These are phyloP conservation scores for Clonostachys sp. DNA, from an alignment of 2,329 filamentous ascomycete genomes.

Conservation along the genomic window DNA sequence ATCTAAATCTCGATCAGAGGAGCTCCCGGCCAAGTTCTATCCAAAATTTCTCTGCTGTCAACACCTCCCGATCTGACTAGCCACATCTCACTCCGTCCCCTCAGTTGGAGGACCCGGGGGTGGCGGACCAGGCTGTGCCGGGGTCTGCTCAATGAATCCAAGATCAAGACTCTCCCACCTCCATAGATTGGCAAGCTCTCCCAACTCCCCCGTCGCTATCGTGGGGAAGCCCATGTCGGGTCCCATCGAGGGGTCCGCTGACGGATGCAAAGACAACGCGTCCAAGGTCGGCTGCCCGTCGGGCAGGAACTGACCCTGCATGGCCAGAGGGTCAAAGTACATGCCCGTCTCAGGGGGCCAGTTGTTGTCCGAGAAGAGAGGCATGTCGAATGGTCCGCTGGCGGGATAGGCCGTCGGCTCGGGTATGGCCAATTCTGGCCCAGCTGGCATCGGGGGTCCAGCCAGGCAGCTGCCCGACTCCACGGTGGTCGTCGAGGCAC, in stretches of 20 bases:
- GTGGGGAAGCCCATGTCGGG: neutral
- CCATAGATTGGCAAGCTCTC: neutral
- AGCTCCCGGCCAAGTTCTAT: too few species aligned
- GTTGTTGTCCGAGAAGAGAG: neutral
- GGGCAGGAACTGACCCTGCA: neutral
- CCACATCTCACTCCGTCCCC: too few species aligned
- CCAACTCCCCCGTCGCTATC: neutral
- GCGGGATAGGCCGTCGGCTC: neutral
- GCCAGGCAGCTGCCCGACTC: neutral
- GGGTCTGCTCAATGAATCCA: neutral
- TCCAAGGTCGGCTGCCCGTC: neutral
- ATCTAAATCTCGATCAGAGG: too few species aligned
- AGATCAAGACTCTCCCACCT: neutral
- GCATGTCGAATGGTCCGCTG: neutral
- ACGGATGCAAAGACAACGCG: neutral
- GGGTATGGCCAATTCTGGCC: neutral
- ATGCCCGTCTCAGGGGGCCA: neutral
- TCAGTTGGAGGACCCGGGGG: too few species aligned
- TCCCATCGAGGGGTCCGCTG: neutral
- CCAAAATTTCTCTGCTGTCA: too few species aligned
- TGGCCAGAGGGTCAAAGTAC: neutral
- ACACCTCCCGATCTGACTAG: too few species aligned
- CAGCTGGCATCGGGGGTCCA: neutral
- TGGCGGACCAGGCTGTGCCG: too few species aligned
- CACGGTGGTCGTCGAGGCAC: neutral